These are phyloP conservation scores for Solanum okadae DNA, from an alignment of 257 asterid species.

Conservation along the genomic window DNA sequence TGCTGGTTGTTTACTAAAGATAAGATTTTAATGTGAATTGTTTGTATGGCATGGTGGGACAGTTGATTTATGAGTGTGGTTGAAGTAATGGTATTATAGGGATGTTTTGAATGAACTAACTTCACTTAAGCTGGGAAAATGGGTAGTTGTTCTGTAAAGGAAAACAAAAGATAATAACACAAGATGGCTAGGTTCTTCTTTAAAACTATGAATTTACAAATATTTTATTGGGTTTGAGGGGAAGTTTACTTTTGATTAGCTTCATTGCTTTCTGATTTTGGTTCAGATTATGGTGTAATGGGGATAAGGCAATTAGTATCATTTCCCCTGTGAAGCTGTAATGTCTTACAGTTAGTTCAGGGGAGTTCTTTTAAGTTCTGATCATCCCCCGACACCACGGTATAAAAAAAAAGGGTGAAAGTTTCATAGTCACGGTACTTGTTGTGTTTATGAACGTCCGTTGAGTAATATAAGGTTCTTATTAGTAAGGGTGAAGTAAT, in stretches of 20 bases:
- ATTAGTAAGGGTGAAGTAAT: background rate
- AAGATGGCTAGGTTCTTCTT: background rate
- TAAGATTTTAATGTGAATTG: background rate
- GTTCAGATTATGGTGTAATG: background rate
- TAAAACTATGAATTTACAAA: background rate
- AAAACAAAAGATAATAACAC: background rate
- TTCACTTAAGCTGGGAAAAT: background rate
- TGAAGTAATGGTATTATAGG: background rate
- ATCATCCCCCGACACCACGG: background rate
- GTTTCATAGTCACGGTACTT: background rate
- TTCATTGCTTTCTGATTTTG: background rate
- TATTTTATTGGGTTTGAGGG: background rate
- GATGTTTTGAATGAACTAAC: background rate
- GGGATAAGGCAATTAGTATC: background rate
- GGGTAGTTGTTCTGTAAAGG: background rate
- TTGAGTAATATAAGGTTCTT: background rate
- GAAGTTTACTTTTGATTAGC: background rate
- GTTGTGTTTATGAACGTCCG: background rate
- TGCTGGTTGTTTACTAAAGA: background rate
- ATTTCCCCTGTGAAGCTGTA: background rate
- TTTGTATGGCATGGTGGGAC: background rate
- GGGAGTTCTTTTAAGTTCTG: background rate
- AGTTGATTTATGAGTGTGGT: background rate
- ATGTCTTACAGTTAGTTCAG: background rate
- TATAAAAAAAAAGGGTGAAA: background rate